Conservation (phyloP, 495 filamentous ascomycete species). For the Podospora pseudocomata region DNA sequence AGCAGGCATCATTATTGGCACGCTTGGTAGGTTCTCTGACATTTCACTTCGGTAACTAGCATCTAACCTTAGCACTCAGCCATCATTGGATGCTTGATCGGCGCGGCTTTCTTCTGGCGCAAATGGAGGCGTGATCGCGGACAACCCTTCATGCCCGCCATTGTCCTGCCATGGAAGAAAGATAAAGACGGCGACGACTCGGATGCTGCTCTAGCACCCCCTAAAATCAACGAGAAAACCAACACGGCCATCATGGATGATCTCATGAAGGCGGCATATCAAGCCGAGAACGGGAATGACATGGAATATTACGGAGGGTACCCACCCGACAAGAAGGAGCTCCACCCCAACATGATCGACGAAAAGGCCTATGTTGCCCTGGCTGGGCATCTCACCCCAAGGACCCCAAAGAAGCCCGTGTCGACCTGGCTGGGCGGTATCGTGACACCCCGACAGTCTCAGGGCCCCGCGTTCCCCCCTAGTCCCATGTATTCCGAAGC, state of each 20-base stretch:
- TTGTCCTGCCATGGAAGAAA: neutral
- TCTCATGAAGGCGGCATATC: slow-evolving; percentile 28
- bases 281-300: slow-evolving; percentile 21
- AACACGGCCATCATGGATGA: slow-evolving; percentile 30
- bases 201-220: slow-evolving; percentile 2
- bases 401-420: slow-evolving; percentile 16
- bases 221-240: slow-evolving; percentile 18
- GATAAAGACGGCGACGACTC: slow-evolving; percentile 2
- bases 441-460: slow-evolving; percentile 19
- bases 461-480: slow-evolving; percentile 19
- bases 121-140: slow-evolving; percentile 18
- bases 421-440: slow-evolving; percentile 21
- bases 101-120: slow-evolving; percentile 18
- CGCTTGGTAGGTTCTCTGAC: slow-evolving; percentile 16
- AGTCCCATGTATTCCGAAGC: neutral
- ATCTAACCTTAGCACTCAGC: slow-evolving; percentile 5
- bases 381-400: slow-evolving; percentile 18
- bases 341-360: slow-evolving; percentile 17
- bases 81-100: slow-evolving; percentile 16
- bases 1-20: slow-evolving; percentile 23
- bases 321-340: neutral
- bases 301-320: slow-evolving; percentile 12
- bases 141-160: slow-evolving; percentile 17
- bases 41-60: neutral
- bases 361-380: slow-evolving; percentile 24